Conservation (phyloP, 2,329 filamentous ascomycete species). For the Magnaporthiopsis rhizophila region DNA sequence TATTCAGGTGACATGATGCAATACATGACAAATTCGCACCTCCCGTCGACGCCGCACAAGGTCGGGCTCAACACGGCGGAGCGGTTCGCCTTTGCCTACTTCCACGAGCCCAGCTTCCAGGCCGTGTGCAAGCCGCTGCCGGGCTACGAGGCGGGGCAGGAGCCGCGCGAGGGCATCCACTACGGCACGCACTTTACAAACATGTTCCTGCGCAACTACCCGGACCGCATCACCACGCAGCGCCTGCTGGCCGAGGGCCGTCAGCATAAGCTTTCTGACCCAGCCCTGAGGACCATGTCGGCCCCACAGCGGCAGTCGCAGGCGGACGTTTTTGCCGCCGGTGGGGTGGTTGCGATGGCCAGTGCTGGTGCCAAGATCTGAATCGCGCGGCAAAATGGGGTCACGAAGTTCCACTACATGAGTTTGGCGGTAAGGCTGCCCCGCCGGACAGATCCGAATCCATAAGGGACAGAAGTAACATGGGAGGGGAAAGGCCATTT, state of each 20-base stretch:
- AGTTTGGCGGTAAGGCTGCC: no score
- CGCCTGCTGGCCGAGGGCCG: constrained; percentile 26
- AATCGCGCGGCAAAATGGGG: no score
- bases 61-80: constrained; percentile 40
- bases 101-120: constrained; percentile 42
- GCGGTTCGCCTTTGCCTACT: constrained; percentile 41
- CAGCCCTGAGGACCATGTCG: constrained; percentile 21
- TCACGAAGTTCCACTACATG: no score
- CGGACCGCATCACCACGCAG: constrained; percentile 34
- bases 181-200: constrained; percentile 46
- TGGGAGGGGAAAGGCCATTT: no score
- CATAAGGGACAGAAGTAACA: no score
- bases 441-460: no score
- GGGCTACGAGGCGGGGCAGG: constrained; percentile 25
- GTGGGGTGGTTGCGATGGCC: no score
- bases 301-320: background rate
- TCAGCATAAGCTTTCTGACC: constrained; percentile 17
- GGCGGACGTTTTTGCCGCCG: no score
- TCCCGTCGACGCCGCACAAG: constrained; percentile 41
- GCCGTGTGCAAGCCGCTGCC: constrained; percentile 34
- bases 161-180: constrained; percentile 31
- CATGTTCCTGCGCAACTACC: constrained; percentile 42
- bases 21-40: constrained; percentile 36
- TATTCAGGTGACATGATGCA: constrained; percentile 41
- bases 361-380: no score